These are phyloP conservation scores for Scleroderma citrinum DNA, from an alignment of 768 basidiomycete genomes.

Conservation along the genomic window DNA sequence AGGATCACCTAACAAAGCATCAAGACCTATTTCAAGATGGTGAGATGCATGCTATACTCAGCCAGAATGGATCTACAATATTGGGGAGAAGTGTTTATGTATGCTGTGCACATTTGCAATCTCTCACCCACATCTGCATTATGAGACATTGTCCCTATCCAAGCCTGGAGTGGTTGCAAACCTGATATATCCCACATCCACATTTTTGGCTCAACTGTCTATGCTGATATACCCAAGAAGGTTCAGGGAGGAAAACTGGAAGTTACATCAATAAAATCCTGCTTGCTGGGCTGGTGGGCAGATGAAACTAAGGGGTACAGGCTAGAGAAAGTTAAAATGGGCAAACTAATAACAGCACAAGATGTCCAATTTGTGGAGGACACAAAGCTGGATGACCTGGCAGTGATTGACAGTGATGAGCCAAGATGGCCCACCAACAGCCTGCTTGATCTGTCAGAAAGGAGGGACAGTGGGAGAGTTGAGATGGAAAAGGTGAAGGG, in stretches of 20 bases:
- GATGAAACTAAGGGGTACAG: conserved; percentile 6
- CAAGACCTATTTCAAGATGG: background rate
- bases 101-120: conserved; percentile 13
- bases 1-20: conserved; percentile 10
- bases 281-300: conserved; percentile 1
- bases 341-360: background rate
- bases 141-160: conserved; percentile 11
- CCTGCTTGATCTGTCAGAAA: background rate
- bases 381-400: background rate
- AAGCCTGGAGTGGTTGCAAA: conserved; percentile 14
- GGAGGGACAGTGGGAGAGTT: background rate
- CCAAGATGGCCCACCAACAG: background rate
- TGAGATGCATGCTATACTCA: background rate
- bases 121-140: conserved; percentile 10
- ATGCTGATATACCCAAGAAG: conserved; percentile 25
- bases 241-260: conserved; percentile 12
- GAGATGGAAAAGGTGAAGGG: conserved; percentile 1
- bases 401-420: background rate
- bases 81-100: conserved; percentile 12
- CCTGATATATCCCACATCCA: conserved; percentile 27
- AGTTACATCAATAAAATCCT: conserved; percentile 1
- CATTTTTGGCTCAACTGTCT: conserved; percentile 28
- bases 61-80: background rate
- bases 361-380: background rate
- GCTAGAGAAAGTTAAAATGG: conserved; percentile 1